A percentile compares a stretch with the other conserved stretches of the same genome.
These are phyloP conservation scores for Metschnikowia matae DNA, from an alignment of 805 yeast species.

Conservation along the genomic window DNA sequence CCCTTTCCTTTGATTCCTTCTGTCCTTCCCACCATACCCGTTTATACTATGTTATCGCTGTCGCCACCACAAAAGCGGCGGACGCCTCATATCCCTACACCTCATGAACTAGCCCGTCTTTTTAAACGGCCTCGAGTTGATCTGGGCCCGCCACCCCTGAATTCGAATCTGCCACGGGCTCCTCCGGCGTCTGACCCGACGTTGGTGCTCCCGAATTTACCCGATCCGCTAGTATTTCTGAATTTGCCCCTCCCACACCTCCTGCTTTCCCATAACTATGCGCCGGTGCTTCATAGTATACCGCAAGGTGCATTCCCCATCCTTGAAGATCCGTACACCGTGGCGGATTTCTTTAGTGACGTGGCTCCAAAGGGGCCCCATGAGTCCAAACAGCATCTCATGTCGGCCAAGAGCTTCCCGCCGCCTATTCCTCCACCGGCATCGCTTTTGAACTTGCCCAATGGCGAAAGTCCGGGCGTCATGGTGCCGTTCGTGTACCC, in stretches of 20 bases:
- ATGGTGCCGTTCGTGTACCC: conserved; percentile 45
- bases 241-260: conserved; percentile 3
- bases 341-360: conserved; percentile 35
- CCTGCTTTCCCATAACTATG: not conserved
- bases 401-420: conserved; percentile 28
- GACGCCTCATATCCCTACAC: conserved; percentile 12
- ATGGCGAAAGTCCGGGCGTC: conserved; percentile 21
- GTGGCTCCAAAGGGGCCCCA: conserved; percentile 16
- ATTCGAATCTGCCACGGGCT: not conserved
- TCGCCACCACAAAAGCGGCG: conserved; percentile 11
- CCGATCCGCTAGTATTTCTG: not conserved
- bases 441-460: not conserved
- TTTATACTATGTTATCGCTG: conserved; percentile 3
- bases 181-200: not conserved
- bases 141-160: not conserved
- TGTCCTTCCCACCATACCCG: not conserved
- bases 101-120: conserved; percentile 13
- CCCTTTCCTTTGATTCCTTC: not conserved
- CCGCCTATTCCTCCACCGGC: conserved; percentile 38
- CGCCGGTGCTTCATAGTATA: conserved; percentile 30
- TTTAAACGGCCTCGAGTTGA: conserved; percentile 12
- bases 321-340: conserved; percentile 28
- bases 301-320: conserved; percentile 37
- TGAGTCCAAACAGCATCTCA: conserved; percentile 19
- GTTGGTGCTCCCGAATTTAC: not conserved